Percentiles rank a stretch among this genome's conserved stretches.
Conservation (phyloP, 768 basidiomycete species). For the Hemileccinum impolitum region DNA sequence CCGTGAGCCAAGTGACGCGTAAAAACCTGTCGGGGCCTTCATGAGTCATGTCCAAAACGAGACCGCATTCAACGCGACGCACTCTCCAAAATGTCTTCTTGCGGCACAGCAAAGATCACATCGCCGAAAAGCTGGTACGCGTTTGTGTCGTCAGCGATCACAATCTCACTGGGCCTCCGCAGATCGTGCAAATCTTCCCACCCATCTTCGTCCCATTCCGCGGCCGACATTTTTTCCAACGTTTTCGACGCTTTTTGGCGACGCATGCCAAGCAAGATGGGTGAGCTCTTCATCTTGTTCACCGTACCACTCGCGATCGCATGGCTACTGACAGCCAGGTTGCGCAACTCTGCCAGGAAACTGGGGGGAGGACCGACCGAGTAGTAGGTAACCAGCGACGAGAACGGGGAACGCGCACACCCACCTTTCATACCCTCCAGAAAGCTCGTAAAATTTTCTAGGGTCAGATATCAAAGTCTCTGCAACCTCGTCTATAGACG, state of each 20-base stretch:
- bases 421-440: constrained; percentile 68
- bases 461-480: constrained; percentile 68
- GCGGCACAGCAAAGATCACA: constrained; percentile 72
- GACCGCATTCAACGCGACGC: not conserved
- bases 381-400: no score
- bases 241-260: constrained; percentile 41
- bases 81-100: constrained; percentile 92
- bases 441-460: constrained; percentile 62
- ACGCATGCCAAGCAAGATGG: constrained; percentile 74
- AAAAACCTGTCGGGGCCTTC: constrained; percentile 55
- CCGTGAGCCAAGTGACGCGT: constrained; percentile 69
- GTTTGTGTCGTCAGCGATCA: constrained; percentile 85
- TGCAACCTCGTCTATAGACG: constrained; percentile 80
- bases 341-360: constrained; percentile 78
- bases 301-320: constrained; percentile 48
- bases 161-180: constrained; percentile 62
- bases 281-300: constrained; percentile 61
- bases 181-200: constrained; percentile 75
- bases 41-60: not conserved
- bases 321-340: constrained; percentile 73
- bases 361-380: constrained; percentile 36
- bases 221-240: constrained; percentile 16
- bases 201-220: constrained; percentile 59
- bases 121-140: constrained; percentile 76
- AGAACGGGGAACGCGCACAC: no score